Evolutionary conservation across 2,329 filamentous ascomycete genomes (phyloP).

Genomic region (Fusarium pseudoanthophilum): DNA sequence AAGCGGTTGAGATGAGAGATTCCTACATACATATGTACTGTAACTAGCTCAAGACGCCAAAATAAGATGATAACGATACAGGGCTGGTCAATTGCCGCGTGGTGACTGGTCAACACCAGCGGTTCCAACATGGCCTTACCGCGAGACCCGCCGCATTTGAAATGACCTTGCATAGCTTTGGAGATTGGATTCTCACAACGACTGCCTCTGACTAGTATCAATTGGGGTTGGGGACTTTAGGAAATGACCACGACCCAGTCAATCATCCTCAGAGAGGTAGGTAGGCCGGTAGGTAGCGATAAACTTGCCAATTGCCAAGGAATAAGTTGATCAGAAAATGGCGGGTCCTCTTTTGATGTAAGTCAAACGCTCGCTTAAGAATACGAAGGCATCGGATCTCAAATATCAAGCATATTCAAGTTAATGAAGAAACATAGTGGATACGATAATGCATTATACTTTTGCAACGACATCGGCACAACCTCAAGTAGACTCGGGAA

Average conservation of each 20-base stretch:
- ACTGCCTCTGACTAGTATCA: conserved; percentile 27
- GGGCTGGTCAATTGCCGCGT: conserved; percentile 26
- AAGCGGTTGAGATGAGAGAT: conserved; percentile 22
- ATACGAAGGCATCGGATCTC: conserved; percentile 5
- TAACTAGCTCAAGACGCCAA: conserved; percentile 9
- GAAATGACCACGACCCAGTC: conserved; percentile 33
- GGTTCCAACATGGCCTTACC: conserved; percentile 19
- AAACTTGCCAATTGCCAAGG: conserved; percentile 5
- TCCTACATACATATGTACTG: neutral
- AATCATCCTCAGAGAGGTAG: conserved; percentile 1
- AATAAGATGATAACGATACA: conserved; percentile 38
- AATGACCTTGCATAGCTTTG: conserved; percentile 38
- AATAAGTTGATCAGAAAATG: conserved; percentile 1
- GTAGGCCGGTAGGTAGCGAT: neutral
- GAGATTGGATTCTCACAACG: conserved; percentile 36
- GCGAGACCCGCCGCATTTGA: conserved; percentile 39
- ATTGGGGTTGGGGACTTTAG: conserved; percentile 13
- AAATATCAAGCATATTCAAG: conserved; percentile 1
- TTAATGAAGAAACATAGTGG: conserved; percentile 10
- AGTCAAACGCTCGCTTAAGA: neutral
- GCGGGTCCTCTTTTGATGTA: neutral
- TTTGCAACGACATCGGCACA: conserved; percentile 6
- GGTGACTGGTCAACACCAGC: conserved; percentile 32
- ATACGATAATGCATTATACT: neutral
- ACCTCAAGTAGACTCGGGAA: conserved; percentile 4